A percentile compares a stretch with the other conserved stretches of the same genome.
Evolutionary conservation across 805 yeast genomes (phyloP).

Genomic region (Ogataea neopini): DNA sequence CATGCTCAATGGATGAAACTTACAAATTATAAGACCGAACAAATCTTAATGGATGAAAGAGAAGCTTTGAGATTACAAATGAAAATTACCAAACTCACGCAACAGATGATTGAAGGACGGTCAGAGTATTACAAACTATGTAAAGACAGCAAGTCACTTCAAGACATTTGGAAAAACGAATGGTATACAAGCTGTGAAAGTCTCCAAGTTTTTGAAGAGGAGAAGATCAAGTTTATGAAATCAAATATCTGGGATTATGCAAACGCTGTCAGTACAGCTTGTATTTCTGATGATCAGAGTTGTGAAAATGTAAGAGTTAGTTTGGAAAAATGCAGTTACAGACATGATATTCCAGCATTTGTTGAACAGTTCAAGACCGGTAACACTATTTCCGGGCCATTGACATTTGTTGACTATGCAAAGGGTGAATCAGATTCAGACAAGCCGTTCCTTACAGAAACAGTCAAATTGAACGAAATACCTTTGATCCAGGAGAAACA

Average conservation of each 20-base stretch:
- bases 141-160: conserved; percentile 52
- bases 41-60: conserved; percentile 68
- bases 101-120: conserved; percentile 42
- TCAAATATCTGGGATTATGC: conserved; percentile 77
- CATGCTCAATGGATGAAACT: conserved; percentile 58
- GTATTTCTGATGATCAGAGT: conserved; percentile 76
- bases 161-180: conserved; percentile 66
- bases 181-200: conserved; percentile 67
- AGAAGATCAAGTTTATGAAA: conserved; percentile 67
- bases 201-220: conserved; percentile 69
- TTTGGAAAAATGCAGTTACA: conserved; percentile 68
- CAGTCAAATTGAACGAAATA: conserved; percentile 20
- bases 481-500: conserved; percentile 19
- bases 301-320: conserved; percentile 69
- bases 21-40: conserved; percentile 59
- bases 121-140: conserved; percentile 60
- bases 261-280: conserved; percentile 69
- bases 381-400: conserved; percentile 54
- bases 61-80: conserved; percentile 63
- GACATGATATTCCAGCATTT: conserved; percentile 56
- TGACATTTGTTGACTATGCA: conserved; percentile 62
- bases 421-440: conserved; percentile 26
- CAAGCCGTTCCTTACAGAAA: conserved; percentile 3
- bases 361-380: conserved; percentile 65
- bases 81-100: conserved; percentile 52